Evolutionary conservation across 345 rosid species (phyloP), one percentile per base, ranked within the genome.

Genomic region (Boechera retrofracta): DNA sequence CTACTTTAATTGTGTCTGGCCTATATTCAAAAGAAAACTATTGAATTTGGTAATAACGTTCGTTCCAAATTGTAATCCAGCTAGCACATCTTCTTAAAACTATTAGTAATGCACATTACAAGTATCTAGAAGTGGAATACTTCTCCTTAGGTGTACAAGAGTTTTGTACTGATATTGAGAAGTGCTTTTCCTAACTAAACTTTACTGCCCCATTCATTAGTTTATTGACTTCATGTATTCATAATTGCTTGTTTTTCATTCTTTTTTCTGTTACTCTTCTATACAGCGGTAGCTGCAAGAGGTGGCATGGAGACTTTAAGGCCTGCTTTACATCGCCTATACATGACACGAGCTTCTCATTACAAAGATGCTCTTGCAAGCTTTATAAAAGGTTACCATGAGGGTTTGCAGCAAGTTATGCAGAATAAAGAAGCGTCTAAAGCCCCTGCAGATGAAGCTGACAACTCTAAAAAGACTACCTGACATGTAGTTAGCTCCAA

Each of bases 221-320:
- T 9, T 60, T 47, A 16, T 18, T 39, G 44, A 16, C 26, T 52
- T 51, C 36, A 12, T 63, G 31, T 64, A 26, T 47, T 63, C 3
- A 8, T 61, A 3, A 36, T 72, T 4, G 9, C 47, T 5, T 38
- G 54, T 51, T 31, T 31, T 48, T 60, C 28, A 6, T 18, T 18
- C 49, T 21, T 4, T 64, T 10, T 52, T 41, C 56, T 0, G 38
- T 18, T 38, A 12, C 61, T 12, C 8, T 71, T 51, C 0, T 62
- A 80, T 35, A 75, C 76, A 93, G 98, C 88, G 65, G 88, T 93
- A 70, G 98, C 97, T 82, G 96, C 96, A 38, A 87, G 87, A 81
- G 97, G 99, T 68, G 98, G 97, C 29, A 89, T 89, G 91, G 96
- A 89, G 87, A 89, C 97, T 24, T 69, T 93, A 67, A 83, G 88